Base-by-base conservation (phyloP, 352 stramenopile genomes). In the Globisporangium perplexum region DNA sequence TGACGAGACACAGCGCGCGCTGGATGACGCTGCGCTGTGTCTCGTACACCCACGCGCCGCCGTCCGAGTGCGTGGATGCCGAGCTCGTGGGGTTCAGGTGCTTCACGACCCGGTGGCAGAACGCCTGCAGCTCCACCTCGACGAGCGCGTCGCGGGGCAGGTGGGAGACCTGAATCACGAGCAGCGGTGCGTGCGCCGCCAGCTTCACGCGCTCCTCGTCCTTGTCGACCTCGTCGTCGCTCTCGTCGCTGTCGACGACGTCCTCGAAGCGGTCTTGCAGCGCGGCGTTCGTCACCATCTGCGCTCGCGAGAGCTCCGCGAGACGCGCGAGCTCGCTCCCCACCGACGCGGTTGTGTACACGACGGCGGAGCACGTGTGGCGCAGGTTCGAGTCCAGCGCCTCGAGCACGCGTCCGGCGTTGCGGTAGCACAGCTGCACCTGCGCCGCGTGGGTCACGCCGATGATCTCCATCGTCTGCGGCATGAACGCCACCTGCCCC, bases 401-500 rank as follows among this genome's bases (percentile, higher is more conserved):
- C 66, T 93, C 80, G 18, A 94, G 60, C 10, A 88, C 82, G 8
- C 66, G 69, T 7, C 69, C 75, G 8, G 71, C 80, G 57, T 94
- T 94, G 42, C 65, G 61, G 47, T 90, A 65, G 55, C 76, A 79
- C 62, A 89, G 74, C 20, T 62, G 57, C 1, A 64, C 66, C 47
- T 91, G 80, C 22, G 67, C 58, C 11, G 50, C 24, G 52, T 73
- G 75, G 36, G 73, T 63, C 2, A 57, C 54, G 26, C 71, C 72
- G 12, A 89, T 63, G 44, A 99, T 62, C 20, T 71, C 68, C 97
- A 99, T 99, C 5, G 82, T 98, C 36, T 86, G 72, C 15, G 97
- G 96, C 47, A 91, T 65, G 51, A 99, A 83, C 30, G 93, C 88
- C 67, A 99, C 98, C 75, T 99, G 96, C n/a, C 97, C 97, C 0